Conservation (phyloP, 2,329 filamentous ascomycete genomes). For the Fusarium sp. region DNA sequence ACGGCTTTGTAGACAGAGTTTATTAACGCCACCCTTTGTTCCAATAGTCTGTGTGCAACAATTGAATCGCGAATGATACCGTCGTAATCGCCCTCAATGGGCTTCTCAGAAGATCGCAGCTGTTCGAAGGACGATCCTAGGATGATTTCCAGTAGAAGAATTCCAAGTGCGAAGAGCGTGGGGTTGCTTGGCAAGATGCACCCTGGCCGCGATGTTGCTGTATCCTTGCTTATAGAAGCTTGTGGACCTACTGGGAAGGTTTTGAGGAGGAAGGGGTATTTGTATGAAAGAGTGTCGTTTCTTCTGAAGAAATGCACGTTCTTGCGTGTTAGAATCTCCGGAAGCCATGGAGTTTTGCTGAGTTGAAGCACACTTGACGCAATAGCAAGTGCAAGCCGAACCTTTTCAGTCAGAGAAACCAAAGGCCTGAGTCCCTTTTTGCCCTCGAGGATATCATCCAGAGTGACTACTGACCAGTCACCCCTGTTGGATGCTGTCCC, state of each 20-base stretch:
- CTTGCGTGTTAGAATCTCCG: background rate
- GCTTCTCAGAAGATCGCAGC: background rate
- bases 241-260: accelerated
- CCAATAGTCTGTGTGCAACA: conserved; percentile 1
- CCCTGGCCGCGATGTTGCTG: accelerated
- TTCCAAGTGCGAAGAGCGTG: conserved; percentile 16
- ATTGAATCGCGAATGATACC: background rate
- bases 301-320: conserved; percentile 15
- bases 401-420: background rate
- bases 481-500: conserved; percentile 1
- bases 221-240: accelerated
- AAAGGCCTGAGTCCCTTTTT: background rate
- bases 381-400: conserved; percentile 18
- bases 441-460: conserved; percentile 3
- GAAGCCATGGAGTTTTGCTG: conserved; percentile 33
- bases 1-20: conserved; percentile 11
- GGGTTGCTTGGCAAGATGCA: background rate
- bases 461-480: conserved; percentile 2
- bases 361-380: conserved; percentile 28
- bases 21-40: conserved; percentile 5
- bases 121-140: conserved; percentile 7
- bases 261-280: background rate
- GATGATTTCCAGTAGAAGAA: conserved; percentile 25
- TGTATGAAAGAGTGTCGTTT: background rate
- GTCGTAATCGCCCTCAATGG: background rate